Evolutionary conservation across 2,329 filamentous ascomycete genomes (phyloP).

Genomic region (Fusarium clavum): DNA sequence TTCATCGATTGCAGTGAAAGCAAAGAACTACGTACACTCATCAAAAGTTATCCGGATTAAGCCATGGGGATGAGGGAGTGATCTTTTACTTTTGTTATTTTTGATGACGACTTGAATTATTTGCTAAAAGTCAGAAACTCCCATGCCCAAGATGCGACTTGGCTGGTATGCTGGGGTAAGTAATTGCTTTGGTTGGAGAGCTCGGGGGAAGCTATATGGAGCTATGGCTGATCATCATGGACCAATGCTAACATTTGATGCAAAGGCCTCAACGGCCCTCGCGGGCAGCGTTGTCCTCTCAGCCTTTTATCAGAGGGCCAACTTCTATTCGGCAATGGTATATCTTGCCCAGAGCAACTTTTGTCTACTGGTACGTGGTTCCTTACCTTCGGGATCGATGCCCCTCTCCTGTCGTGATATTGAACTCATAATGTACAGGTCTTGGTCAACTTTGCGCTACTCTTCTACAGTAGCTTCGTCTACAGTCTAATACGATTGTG

Average conservation of each 20-base stretch:
- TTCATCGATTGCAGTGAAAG: constrained; percentile 18
- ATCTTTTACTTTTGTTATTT: constrained; percentile 25
- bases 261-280: constrained; percentile 81
- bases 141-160: constrained; percentile 65
- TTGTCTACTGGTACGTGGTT: constrained; percentile 82
- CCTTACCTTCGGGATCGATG: not conserved
- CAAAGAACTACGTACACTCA: constrained; percentile 17
- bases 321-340: constrained; percentile 98
- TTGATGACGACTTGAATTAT: constrained; percentile 26
- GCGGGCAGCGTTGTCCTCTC: constrained; percentile 87
- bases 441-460: constrained; percentile 88
- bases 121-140: constrained; percentile 16
- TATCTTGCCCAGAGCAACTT: constrained; percentile 97
- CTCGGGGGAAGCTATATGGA: constrained; percentile 41
- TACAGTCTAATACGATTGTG: constrained; percentile 90
- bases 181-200: constrained; percentile 40
- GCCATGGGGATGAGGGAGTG: constrained; percentile 43
- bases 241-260: constrained; percentile 35
- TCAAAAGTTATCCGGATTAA: constrained; percentile 23
- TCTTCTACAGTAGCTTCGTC: constrained; percentile 82
- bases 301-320: constrained; percentile 93
- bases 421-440: constrained; percentile 65
- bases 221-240: constrained; percentile 34
- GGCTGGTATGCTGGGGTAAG: constrained; percentile 71
- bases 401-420: constrained; percentile 9